These are phyloP conservation scores for Pythium myriotylum DNA, from an alignment of 352 stramenopile genomes.

Conservation along the genomic window DNA sequence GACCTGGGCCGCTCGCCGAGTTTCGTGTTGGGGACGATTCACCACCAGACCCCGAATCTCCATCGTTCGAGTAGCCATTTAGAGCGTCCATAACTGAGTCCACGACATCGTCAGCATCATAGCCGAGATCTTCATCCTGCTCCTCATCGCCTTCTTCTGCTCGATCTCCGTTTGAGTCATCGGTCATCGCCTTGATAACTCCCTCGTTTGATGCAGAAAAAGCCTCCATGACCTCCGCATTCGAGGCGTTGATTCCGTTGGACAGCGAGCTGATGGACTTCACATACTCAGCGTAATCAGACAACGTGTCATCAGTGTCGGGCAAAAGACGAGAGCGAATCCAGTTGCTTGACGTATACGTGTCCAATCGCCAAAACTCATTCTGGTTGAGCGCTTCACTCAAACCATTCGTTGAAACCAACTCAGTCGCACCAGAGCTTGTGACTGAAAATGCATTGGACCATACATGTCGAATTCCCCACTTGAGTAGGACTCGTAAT, in stretches of 20 bases:
- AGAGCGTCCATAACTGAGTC: slow-evolving; percentile 29
- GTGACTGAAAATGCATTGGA: slow-evolving; percentile 23
- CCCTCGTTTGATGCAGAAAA: slow-evolving; percentile 17
- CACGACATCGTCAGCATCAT: slow-evolving; percentile 27
- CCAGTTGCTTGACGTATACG: slow-evolving; percentile 89
- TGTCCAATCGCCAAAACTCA: slow-evolving; percentile 81
- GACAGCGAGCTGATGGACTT: slow-evolving; percentile 17
- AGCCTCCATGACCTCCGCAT: slow-evolving; percentile 19
- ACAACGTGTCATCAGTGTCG: slow-evolving; percentile 74
- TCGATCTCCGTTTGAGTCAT: neutral
- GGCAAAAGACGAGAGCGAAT: slow-evolving; percentile 80
- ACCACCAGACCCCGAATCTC: slow-evolving; percentile 27
- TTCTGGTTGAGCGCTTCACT: slow-evolving; percentile 44
- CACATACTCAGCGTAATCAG: slow-evolving; percentile 48
- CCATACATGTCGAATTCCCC: slow-evolving; percentile 83
- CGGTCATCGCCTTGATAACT: slow-evolving; percentile 28
- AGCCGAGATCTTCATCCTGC: slow-evolving; percentile 38
- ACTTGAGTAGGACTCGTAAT: slow-evolving; percentile 74
- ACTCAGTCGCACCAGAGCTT: slow-evolving; percentile 10
- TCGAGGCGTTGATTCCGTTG: neutral
- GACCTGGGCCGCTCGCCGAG: slow-evolving; percentile 4
- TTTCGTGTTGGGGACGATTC: slow-evolving; percentile 16
- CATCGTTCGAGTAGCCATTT: slow-evolving; percentile 24
- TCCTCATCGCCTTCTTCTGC: slow-evolving; percentile 30
- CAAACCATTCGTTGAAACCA: slow-evolving; percentile 19